Evolutionary conservation across 768 basidiomycete species (phyloP).

Genomic region (Neoboletus brunneissimus): DNA sequence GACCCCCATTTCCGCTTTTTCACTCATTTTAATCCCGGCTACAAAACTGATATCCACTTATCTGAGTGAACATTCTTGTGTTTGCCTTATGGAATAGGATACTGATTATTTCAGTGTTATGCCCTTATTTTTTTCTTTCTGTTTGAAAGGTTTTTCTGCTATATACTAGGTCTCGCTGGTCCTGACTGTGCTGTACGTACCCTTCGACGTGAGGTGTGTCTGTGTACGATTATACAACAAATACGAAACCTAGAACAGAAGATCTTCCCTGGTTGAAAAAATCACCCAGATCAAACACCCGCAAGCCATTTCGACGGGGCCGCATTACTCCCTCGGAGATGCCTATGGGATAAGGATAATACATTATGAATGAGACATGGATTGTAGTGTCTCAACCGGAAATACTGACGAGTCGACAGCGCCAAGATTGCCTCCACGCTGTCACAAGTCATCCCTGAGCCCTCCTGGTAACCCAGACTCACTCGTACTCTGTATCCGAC

Average conservation of each 20-base stretch:
- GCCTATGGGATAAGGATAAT: no score
- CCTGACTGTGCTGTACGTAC: not conserved
- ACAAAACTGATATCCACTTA: not conserved
- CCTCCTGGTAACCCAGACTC: no score
- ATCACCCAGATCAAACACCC: no score
- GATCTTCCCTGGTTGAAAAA: not conserved
- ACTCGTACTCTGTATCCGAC: no score
- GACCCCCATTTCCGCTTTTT: not conserved
- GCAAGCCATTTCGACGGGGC: no score
- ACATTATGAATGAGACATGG: no score
- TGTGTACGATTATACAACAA: not conserved
- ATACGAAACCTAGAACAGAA: not conserved
- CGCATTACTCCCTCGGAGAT: not conserved
- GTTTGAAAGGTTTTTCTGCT: not conserved
- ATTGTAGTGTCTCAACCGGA: no score
- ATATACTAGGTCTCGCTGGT: not conserved
- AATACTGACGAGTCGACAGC: no score
- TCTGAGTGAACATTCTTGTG: not conserved
- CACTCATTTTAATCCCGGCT: not conserved
- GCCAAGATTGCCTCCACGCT: no score
- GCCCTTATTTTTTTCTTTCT: no score
- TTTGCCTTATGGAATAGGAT: constrained; percentile 10
- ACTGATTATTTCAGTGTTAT: not conserved
- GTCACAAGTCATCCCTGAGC: no score
- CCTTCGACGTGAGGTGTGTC: not conserved